Evolutionary conservation across 331 rosid species (phyloP).

Genomic region (Rosa hybrid): DNA sequence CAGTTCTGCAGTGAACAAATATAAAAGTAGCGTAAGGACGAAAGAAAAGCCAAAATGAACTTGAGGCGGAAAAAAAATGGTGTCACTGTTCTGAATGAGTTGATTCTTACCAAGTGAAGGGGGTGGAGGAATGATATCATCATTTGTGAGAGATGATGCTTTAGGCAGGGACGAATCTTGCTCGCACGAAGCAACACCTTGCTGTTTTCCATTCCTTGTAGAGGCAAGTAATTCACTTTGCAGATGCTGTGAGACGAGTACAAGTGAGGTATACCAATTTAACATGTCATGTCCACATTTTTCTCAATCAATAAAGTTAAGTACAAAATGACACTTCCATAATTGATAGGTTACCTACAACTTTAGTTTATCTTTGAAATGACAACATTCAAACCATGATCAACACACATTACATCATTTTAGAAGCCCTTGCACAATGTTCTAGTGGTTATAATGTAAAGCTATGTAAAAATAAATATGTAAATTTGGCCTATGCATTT

Average conservation of each 20-base stretch:
- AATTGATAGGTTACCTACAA: neutral
- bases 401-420: neutral
- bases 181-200: conserved; percentile 25
- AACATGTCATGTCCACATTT: neutral
- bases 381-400: neutral
- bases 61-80: neutral
- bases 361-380: neutral
- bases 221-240: conserved; percentile 45
- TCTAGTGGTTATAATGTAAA: neutral
- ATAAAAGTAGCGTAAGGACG: neutral
- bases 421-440: neutral
- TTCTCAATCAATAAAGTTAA: neutral
- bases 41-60: neutral
- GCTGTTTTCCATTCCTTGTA: conserved; percentile 35
- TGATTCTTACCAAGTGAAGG: conserved; percentile 67
- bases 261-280: conserved; percentile 16
- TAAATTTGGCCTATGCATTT: neutral
- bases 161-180: conserved; percentile 41
- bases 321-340: neutral
- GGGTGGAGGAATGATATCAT: conserved; percentile 68
- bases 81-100: conserved; percentile 18
- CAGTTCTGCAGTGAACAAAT: conserved; percentile 52
- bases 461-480: neutral
- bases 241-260: conserved; percentile 48
- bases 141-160: conserved; percentile 43